phyloP scores from a whole-genome alignment of 148 eudicot genomes.

The Selenicereus undatus region DNA sequence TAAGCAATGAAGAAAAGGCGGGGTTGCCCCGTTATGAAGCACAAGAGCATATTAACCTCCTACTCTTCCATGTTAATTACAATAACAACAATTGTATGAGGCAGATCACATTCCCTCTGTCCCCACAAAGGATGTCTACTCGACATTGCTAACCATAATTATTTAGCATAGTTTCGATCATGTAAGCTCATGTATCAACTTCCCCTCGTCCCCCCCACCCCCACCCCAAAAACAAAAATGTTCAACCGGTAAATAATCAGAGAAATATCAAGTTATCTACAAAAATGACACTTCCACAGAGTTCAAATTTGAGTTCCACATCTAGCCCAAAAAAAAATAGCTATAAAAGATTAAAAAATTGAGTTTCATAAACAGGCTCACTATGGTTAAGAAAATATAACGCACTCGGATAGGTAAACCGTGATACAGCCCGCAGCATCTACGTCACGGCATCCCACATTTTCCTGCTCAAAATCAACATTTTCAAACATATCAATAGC shows the following conservation, averaged over 20 bases:
- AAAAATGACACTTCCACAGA: neutral
- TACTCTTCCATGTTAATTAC: neutral
- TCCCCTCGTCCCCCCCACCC: too few relatives aligned
- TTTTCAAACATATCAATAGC: slow-evolving; percentile 8
- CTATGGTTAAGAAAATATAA: slow-evolving; percentile 11
- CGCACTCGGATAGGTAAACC: slow-evolving; percentile 80
- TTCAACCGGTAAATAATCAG: neutral
- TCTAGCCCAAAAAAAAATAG: too few relatives aligned
- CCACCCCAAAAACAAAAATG: neutral
- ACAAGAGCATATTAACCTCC: neutral
- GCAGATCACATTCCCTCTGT: neutral
- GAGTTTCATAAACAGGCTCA: neutral
- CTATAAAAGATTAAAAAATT: neutral
- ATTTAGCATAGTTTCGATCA: neutral
- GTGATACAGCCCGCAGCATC: slow-evolving; percentile 79
- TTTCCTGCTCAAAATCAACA: slow-evolving; percentile 52
- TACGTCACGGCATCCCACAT: slow-evolving; percentile 61
- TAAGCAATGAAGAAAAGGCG: neutral
- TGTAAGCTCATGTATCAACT: neutral
- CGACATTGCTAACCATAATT: neutral
- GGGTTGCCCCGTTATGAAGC: slow-evolving; percentile 4
- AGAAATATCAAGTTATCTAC: neutral
- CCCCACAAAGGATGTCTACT: neutral
- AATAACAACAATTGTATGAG: neutral
- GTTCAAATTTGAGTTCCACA: neutral